Evolutionary conservation across 2,329 filamentous ascomycete genomes (phyloP), one percentile per base, ranked within the genome.

Genomic region (Hypoxylon rubiginosum): DNA sequence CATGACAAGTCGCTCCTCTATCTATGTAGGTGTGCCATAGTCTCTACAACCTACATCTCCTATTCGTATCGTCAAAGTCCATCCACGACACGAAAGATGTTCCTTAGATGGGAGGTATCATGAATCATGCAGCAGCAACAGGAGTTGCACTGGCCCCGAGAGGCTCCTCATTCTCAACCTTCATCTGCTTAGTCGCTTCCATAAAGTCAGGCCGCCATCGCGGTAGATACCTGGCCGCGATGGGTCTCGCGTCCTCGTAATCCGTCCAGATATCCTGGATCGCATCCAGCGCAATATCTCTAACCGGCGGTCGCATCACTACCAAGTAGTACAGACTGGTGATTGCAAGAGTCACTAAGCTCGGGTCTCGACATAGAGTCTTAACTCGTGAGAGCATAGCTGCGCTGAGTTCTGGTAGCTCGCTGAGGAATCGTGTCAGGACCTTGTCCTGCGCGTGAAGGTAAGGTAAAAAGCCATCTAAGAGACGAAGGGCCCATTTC

Each of bases 371-470:
- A 73, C 90, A 92, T 72, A 91, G 83, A 34, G 82, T 80, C 79
- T 89, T 90, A 36, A 98, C 89, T 53, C 92, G 87, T 50, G 90
- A 85, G 1, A 98, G 84, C 66, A 98, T 89, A 10, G 86, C 84
- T 34, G 83, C 79, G 66, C 90, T 93, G 34, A 99, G 84, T 45
- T 92, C 90, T 0, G 96, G 96, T 34, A 99, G 90, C 79, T 99
- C 96, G 53, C 93, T 94, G 48, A 99, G 82, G 76, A 98, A 97
- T 36, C 96, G 89, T 28, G 97, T 94, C 60, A 99, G 82, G 21
- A 97, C 87, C 78, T 96, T 95, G 77, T 99, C 96, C 66, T 93
- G 92, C 1, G 91, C 88, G 75, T 97, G 94, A n/a, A 98, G 84
- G 77, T 97, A 98, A 3, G 93, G 92, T 34, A 97, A 81, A 73